Conservation (phyloP, 768 basidiomycete genomes). For the Agaricus subrufescens region DNA sequence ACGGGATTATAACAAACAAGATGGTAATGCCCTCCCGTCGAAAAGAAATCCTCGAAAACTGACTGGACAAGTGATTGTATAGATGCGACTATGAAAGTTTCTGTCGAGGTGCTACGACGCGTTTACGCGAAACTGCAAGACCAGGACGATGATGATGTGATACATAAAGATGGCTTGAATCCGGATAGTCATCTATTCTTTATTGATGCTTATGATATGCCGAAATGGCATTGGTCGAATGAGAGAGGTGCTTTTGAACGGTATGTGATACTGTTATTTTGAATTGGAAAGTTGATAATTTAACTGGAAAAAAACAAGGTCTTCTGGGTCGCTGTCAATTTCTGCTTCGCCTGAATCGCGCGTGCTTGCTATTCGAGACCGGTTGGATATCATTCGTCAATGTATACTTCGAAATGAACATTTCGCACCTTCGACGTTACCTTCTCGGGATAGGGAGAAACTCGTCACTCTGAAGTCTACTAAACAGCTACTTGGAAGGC, state of each 20-base stretch:
- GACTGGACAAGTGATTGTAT: background rate
- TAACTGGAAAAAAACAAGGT: constrained; percentile 36
- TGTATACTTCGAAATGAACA: constrained; percentile 94
- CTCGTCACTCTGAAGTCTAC: constrained; percentile 94
- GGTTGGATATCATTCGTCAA: constrained; percentile 89
- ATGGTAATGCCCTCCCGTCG: constrained; percentile 43
- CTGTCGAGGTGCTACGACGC: constrained; percentile 56
- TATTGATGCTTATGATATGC: constrained; percentile 94
- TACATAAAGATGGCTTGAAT: constrained; percentile 65
- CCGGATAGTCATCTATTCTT: constrained; percentile 79
- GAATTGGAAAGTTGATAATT: too few species aligned
- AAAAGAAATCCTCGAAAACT: background rate
- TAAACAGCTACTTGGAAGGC: constrained; percentile 89
- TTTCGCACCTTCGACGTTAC: constrained; percentile 92
- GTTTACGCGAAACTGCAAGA: constrained; percentile 75
- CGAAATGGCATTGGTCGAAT: constrained; percentile 84
- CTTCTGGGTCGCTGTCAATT: constrained; percentile 52
- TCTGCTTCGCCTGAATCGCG: constrained; percentile 83
- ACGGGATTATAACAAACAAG: constrained; percentile 86
- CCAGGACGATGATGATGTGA: constrained; percentile 44
- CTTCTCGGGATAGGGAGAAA: constrained; percentile 80
- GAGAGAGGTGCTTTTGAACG: constrained; percentile 86
- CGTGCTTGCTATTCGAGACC: constrained; percentile 73
- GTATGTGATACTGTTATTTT: constrained; percentile 34
- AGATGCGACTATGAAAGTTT: constrained; percentile 86